These are phyloP conservation scores for Lanmaoa rubissima DNA, from an alignment of 768 basidiomycete species.

Conservation along the genomic window DNA sequence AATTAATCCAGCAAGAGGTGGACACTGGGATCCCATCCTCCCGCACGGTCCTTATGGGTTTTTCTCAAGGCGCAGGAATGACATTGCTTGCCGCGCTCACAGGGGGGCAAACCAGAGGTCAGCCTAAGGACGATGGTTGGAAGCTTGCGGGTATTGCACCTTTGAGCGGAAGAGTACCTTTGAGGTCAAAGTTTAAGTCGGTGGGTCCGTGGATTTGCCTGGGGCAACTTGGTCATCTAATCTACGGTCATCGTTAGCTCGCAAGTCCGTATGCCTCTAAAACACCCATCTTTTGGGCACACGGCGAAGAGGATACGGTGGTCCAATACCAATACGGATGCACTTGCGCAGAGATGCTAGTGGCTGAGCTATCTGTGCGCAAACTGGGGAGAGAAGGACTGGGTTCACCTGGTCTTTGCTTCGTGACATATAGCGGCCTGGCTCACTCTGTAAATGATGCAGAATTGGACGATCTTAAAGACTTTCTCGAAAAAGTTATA, in stretches of 20 bases:
- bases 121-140: not conserved
- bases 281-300: not conserved
- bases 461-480: not conserved
- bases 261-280: not conserved
- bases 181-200: not conserved
- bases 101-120: not conserved
- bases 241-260: not conserved
- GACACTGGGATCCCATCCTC: not conserved
- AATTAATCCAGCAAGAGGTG: not conserved
- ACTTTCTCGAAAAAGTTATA: not conserved
- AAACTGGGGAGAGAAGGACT: not conserved
- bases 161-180: not conserved
- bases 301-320: not conserved
- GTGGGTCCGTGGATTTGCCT: not conserved
- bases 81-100: slow-evolving; percentile 2
- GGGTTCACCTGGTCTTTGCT: slow-evolving; percentile 4
- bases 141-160: slow-evolving; percentile 1
- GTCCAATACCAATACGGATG: not conserved
- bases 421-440: not conserved
- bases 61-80: slow-evolving; percentile 6
- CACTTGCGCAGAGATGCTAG: not conserved
- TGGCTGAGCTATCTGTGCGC: not conserved
- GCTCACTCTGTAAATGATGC: not conserved
- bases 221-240: not conserved
- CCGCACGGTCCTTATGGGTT: not conserved